These are phyloP conservation scores for Suillus discolor DNA, from an alignment of 768 basidiomycete genomes.

Conservation along the genomic window DNA sequence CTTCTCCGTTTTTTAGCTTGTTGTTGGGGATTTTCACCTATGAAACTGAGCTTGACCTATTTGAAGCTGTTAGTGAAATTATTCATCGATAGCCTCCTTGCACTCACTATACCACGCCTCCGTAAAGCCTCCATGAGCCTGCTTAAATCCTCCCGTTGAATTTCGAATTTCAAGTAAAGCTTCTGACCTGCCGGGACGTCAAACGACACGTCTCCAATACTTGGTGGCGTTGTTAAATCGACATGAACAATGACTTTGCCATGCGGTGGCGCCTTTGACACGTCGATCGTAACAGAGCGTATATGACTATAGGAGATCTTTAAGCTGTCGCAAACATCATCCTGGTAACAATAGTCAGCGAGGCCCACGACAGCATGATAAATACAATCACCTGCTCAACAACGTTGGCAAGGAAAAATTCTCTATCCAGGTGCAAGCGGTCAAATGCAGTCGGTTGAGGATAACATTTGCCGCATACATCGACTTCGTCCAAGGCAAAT, in stretches of 20 bases:
- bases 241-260: constrained; percentile 31
- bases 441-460: constrained; percentile 42
- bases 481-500: constrained; percentile 47
- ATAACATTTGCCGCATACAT: constrained; percentile 35
- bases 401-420: constrained; percentile 54
- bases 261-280: constrained; percentile 21
- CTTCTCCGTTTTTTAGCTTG: constrained; percentile 20
- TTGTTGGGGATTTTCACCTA: constrained; percentile 18
- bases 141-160: constrained; percentile 35
- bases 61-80: constrained; percentile 5
- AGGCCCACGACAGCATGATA: constrained; percentile 8
- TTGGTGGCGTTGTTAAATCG: constrained; percentile 39
- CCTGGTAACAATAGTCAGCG: constrained; percentile 31
- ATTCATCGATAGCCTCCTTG: background rate
- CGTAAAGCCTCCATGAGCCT: constrained; percentile 46
- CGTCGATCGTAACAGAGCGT: constrained; percentile 26
- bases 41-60: constrained; percentile 34
- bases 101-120: constrained; percentile 49
- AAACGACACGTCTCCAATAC: constrained; percentile 35
- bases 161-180: constrained; percentile 38
- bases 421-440: constrained; percentile 54
- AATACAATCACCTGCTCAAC: constrained; percentile 13
- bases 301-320: constrained; percentile 44
- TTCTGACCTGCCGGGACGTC: constrained; percentile 21
- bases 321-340: constrained; percentile 54